Evolutionary conservation across 495 filamentous ascomycete species (phyloP), one percentile per base, ranked within the genome.

Genomic region (Penicilliopsis zonata): DNA sequence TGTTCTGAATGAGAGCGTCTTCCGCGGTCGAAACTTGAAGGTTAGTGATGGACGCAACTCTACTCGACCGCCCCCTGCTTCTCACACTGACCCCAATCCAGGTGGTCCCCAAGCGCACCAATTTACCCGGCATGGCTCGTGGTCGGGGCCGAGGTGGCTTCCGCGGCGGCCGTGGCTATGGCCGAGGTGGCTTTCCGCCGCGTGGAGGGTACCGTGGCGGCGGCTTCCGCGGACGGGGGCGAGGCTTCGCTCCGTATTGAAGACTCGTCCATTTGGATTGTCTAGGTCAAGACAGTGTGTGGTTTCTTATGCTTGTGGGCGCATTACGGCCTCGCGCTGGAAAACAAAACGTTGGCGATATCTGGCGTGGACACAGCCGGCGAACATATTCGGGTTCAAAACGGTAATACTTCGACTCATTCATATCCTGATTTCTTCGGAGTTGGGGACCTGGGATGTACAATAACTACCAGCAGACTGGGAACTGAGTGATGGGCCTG

Each of bases 81-180:
- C n/a, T n/a, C n/a, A 36, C 36, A 31, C 30, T 37, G 19, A 20
- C 18, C 15, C 13, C 37, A 34, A 4, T 34, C 12, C 40, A 88
- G 82, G 82, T 99, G 21, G 84, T 86, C 2, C 92, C 92, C 3
- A 99, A 99, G 59, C 80, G 92, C 24, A 99, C 92, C 31, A 99
- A 99, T 52, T 61, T 99, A 25, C 92, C 92, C 1, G 92, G 92
- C 39, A 83, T 96, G 83, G 76, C 77, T 40, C 75, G 86, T 18
- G 82, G 81, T 18, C 70, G 82, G 31, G 78, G 88, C 13, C 70
- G 84, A 35, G 77, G 78, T 34, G 70, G 71, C 24, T 65, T 68
- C 39, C 73, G 78, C 33, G 68, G 82, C 37, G 74, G 85, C 31
- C 74, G 78, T 24, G 63, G 74, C 9, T 57, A 67, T 36, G 65